Conservation (phyloP, 176 grass and related monocot genomes). For the Saccharum spontaneum region DNA sequence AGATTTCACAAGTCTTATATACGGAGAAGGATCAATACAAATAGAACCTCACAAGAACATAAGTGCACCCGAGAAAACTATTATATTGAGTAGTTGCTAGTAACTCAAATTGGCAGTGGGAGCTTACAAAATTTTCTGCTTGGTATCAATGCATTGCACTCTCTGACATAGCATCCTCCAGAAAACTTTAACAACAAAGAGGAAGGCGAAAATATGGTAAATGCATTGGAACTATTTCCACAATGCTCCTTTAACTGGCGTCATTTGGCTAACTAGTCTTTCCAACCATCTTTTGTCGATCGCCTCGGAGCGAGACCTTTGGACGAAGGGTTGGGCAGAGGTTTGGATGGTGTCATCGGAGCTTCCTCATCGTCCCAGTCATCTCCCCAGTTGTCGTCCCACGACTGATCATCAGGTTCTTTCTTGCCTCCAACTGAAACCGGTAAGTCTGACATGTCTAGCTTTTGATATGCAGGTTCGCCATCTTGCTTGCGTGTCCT, state of each 20-base stretch:
- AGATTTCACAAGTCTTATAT: background rate
- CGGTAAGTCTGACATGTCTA: constrained; percentile 47
- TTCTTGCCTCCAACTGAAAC: constrained; percentile 66
- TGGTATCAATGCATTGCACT: background rate
- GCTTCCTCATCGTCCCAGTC: constrained; percentile 90
- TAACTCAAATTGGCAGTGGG: background rate
- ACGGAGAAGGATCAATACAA: background rate
- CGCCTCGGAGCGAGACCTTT: constrained; percentile 81
- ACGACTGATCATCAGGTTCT: constrained; percentile 46
- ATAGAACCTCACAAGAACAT: background rate
- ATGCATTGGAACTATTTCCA: constrained; percentile 6
- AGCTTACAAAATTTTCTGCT: constrained; percentile 1
- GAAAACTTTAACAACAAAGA: background rate
- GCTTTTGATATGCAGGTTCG: constrained; percentile 48
- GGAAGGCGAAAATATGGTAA: background rate
- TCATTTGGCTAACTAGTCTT: constrained; percentile 49
- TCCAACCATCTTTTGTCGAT: constrained; percentile 86
- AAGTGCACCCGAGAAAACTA: background rate
- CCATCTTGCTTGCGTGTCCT: constrained; percentile 24
- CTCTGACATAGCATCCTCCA: background rate
- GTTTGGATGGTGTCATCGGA: constrained; percentile 67
- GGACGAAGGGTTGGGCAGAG: constrained; percentile 61
- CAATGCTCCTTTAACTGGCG: background rate
- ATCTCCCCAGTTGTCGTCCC: constrained; percentile 85
- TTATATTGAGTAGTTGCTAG: background rate